Evolutionary conservation across 257 asterid genomes (phyloP).

Genomic region (Knoxia roxburghii): DNA sequence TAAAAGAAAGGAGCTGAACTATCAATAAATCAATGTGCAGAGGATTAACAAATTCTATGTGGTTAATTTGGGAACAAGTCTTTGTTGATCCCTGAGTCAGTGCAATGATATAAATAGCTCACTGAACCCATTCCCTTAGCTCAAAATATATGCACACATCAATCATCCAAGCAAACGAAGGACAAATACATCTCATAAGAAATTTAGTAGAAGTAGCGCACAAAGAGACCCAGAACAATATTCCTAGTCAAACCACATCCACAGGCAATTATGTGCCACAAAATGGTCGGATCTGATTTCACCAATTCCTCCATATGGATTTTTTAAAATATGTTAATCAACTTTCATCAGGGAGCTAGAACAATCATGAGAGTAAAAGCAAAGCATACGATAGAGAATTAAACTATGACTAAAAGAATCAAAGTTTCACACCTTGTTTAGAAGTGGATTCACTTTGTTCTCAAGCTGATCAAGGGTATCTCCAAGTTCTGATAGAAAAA

Average conservation of each 20-base stretch:
- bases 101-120: neutral
- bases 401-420: neutral
- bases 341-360: neutral
- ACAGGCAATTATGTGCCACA: neutral
- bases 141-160: neutral
- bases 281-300: neutral
- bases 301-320: neutral
- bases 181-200: neutral
- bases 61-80: neutral
- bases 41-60: neutral
- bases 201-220: neutral
- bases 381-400: neutral
- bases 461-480: conserved; percentile 71
- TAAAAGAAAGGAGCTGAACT: neutral
- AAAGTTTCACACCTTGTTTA: conserved; percentile 51
- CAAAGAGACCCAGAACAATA: neutral
- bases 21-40: neutral
- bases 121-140: neutral
- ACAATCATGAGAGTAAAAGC: neutral
- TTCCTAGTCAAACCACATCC: neutral
- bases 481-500: conserved; percentile 75
- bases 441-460: conserved; percentile 70
- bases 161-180: conserved; percentile 1
- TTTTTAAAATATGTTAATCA: neutral
- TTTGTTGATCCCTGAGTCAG: neutral